A percentile compares a stretch with the other conserved stretches of the same genome.
These are phyloP conservation scores for Trichoderma sp. DNA, from an alignment of 2,329 filamentous ascomycete species.

Conservation along the genomic window DNA sequence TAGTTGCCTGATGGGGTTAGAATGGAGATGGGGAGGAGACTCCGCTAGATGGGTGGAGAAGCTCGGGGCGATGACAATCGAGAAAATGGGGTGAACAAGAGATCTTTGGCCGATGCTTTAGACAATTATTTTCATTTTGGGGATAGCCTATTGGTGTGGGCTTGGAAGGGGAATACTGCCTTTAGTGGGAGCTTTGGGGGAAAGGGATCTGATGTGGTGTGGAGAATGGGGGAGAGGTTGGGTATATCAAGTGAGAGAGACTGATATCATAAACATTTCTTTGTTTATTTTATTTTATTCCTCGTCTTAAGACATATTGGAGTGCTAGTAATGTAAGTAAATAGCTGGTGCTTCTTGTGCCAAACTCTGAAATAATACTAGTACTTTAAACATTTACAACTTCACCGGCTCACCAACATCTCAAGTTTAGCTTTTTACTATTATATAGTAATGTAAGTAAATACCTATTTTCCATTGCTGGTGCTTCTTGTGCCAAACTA, in stretches of 20 bases:
- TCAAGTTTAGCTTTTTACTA: neutral
- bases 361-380: neutral
- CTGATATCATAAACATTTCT: neutral
- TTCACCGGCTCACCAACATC: too few relatives aligned
- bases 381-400: neutral
- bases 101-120: neutral
- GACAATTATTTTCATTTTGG: neutral
- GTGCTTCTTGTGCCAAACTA: too few relatives aligned
- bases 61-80: neutral
- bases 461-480: too few relatives aligned
- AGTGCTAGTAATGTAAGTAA: neutral
- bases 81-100: neutral
- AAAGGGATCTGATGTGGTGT: neutral
- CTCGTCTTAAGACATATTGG: neutral
- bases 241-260: neutral
- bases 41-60: slow-evolving; percentile 7
- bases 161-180: neutral
- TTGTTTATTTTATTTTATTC: neutral
- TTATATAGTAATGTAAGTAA: neutral
- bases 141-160: neutral
- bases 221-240: neutral
- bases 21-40: neutral
- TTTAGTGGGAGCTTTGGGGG: neutral
- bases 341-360: neutral
- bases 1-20: slow-evolving; percentile 23